These are phyloP conservation scores for Westerdykella sp. DNA, from an alignment of 2,329 filamentous ascomycete genomes.

Conservation along the genomic window DNA sequence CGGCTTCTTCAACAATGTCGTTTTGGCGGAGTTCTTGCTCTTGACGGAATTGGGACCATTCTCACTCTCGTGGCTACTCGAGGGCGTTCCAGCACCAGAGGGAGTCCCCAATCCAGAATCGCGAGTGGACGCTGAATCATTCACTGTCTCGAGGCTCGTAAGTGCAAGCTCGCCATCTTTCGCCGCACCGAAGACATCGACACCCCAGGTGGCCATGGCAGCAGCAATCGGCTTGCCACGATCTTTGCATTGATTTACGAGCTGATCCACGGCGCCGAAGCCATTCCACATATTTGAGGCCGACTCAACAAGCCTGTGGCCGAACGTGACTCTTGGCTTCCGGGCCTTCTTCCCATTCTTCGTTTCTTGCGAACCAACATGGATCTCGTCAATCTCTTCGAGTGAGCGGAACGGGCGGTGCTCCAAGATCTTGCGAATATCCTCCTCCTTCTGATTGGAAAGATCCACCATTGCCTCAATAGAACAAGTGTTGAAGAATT, in stretches of 20 bases:
- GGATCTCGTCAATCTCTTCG: conserved; percentile 60
- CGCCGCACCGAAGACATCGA: conserved; percentile 57
- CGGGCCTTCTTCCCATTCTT: conserved; percentile 38
- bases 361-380: conserved; percentile 39
- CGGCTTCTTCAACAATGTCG: conserved; percentile 60
- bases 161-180: conserved; percentile 57
- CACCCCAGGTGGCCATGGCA: conserved; percentile 63
- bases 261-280: conserved; percentile 74
- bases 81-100: conserved; percentile 27
- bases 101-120: conserved; percentile 66
- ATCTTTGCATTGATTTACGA: conserved; percentile 69
- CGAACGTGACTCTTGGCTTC: conserved; percentile 48
- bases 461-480: conserved; percentile 74
- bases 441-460: conserved; percentile 64
- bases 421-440: conserved; percentile 63
- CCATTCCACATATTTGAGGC: conserved; percentile 69
- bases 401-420: conserved; percentile 68
- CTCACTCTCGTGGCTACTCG: conserved; percentile 36
- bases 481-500: conserved; percentile 77
- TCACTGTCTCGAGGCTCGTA: conserved; percentile 46
- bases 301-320: conserved; percentile 61
- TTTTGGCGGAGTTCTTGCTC: conserved; percentile 14
- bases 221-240: conserved; percentile 61
- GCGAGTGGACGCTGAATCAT: conserved; percentile 40
- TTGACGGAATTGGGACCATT: conserved; percentile 44